Evolutionary conservation across 441 rosid species (phyloP).

Genomic region (Populus hybrid): DNA sequence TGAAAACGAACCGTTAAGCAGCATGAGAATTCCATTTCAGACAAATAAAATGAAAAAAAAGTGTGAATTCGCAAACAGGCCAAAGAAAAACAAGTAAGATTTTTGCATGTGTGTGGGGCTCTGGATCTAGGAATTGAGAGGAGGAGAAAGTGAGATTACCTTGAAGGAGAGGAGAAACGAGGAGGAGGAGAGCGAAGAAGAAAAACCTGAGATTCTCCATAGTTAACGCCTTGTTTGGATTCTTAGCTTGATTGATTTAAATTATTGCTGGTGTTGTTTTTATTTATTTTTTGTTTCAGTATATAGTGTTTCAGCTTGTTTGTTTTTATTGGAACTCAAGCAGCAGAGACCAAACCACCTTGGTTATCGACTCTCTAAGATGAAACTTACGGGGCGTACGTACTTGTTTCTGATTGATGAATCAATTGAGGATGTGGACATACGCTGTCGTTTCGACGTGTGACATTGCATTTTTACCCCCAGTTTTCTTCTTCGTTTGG

Average conservation of each 20-base stretch:
- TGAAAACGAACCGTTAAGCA: constrained; percentile 15
- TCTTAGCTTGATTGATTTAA: background rate
- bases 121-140: constrained; percentile 44
- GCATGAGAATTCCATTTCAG: background rate
- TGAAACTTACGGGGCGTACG: background rate
- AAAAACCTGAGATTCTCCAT: constrained; percentile 64
- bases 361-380: background rate
- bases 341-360: background rate
- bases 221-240: constrained; percentile 11
- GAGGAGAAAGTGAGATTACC: constrained; percentile 32
- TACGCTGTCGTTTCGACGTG: background rate
- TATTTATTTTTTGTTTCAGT: background rate
- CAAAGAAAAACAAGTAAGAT: too few relatives aligned
- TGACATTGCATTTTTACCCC: background rate
- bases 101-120: constrained; percentile 18
- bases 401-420: background rate
- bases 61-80: background rate
- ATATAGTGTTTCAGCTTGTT: background rate
- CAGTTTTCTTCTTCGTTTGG: too few relatives aligned
- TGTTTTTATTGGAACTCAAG: background rate
- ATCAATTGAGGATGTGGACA: background rate
- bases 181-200: constrained; percentile 73
- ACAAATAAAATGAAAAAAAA: background rate
- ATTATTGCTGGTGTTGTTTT: background rate
- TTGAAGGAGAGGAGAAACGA: constrained; percentile 76